Base-by-base conservation (phyloP, 2,329 filamentous ascomycete species). In the Penicillium frequentans region DNA sequence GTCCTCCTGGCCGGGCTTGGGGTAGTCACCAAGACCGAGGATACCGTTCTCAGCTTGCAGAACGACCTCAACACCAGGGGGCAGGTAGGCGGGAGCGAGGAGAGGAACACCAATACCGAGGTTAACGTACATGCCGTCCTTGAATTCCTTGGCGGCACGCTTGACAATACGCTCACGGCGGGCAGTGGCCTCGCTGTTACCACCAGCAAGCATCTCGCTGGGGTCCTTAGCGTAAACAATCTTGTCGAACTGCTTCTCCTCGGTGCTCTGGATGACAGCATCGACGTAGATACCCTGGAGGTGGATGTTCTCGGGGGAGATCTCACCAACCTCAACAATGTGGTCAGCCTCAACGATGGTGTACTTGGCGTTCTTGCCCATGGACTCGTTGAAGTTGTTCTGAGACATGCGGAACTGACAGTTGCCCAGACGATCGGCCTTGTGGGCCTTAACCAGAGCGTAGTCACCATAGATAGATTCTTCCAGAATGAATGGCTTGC, bases 71-170 rank as follows among this genome's bases (percentile, higher is more conserved):
- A 86, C 82, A 53, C 84, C 84, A 1, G 83, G 73, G 8, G 89
- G 85, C 3, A 96, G 78, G 72, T 90, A 93, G 2, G 86, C 87
- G 0, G 90, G 90, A 1, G 91, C 90, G 31, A 95, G 81, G 45
- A 91, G 93, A 1, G 91, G 91, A 75, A 96, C 92, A 21, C 90
- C 84, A 64, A 96, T 95, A 62, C 91, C 91, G 44, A 96, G 69
- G 93, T 96, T 73, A 68, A 91, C 91, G 75, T 95, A 95, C 90
- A 93, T 93, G 77, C 91, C 91, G 74, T 95, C 84, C 74, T 90
- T 89, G 61, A 96, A 82, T 75, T 96, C 91, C 75, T 90, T 88
- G 0, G 91, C 89, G 0, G 91, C 90, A 46, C 91, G 83, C 64
- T 84, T 84, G 1, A 90, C 91, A 67, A 96, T 96, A 56, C 89